Base-by-base conservation (phyloP, 495 filamentous ascomycete species). In the Geoglossum glabrum region DNA sequence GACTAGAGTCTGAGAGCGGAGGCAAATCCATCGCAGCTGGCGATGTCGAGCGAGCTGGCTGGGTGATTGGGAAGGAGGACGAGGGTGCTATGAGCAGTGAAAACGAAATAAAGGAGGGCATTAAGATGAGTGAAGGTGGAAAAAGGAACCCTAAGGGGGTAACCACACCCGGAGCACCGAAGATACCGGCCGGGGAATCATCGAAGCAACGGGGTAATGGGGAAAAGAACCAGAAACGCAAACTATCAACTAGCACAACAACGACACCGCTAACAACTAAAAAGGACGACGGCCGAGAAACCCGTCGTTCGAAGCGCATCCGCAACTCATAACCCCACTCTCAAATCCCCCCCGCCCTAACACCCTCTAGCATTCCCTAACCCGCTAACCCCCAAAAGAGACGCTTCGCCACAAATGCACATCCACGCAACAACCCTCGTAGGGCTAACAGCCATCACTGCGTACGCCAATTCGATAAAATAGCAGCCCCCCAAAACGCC, bases 11-110 rank as follows among this genome's bases (percentile, higher is more conserved):
- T 17, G 61, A 65, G 31, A 38, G 36, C 23, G 51, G 58, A 21
- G 38, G 57, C 34, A 23, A 50, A 2, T 57, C 57, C 3, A 59
- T 69, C 17, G 63, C 43, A 3, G 64, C 63, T 19, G 36, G 65
- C 21, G 64, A 71, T 5, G 57, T 72, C 8, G 71, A 73, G 60
- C 66, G 63, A 27, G 71, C 69, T 17, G 71, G 71, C 3, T 73
- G 66, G 58, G 68, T 72, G 13, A 55, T 68, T 10, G 66, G 66
- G 30, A 64, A 60, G 27, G 66, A 67, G 45, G 65, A 59, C 6
- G 56, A 36, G 17, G 3, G 10, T 7, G 54, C 13, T 30, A 23
- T 56, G 46, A n/a, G 46, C n/a, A 50, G 26, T 11, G n/a, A 15
- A 50, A 50, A 25, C 7, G 46, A 25, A 8, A 23, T 3, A 21